These are phyloP conservation scores for Russula foetens DNA, from an alignment of 768 basidiomycete species.

Conservation along the genomic window DNA sequence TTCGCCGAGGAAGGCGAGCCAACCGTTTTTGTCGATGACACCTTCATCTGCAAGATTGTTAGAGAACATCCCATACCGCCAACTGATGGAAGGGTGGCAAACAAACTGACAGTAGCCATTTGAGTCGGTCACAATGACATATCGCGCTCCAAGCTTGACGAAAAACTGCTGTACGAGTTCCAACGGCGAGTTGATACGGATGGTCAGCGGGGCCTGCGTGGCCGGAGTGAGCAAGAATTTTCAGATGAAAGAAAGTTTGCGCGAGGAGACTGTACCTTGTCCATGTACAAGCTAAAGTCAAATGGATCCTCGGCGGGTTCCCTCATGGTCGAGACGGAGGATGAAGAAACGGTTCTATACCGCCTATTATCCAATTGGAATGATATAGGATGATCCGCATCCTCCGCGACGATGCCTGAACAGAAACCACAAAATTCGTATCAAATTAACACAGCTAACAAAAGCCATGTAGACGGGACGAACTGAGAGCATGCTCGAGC, in stretches of 20 bases:
- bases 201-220: slow-evolving; percentile 73
- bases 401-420: slow-evolving; percentile 66
- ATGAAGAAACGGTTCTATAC: slow-evolving; percentile 33
- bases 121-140: slow-evolving; percentile 75
- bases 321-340: slow-evolving; percentile 53
- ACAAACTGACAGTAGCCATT: slow-evolving; percentile 72
- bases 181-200: slow-evolving; percentile 78
- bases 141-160: slow-evolving; percentile 86
- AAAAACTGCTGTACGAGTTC: slow-evolving; percentile 93
- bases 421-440: not conserved
- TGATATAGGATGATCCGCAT: slow-evolving; percentile 54
- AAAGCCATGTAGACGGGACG: slow-evolving; percentile 21
- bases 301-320: slow-evolving; percentile 42
- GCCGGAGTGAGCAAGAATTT: not conserved
- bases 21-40: slow-evolving; percentile 88
- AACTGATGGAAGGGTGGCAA: not conserved
- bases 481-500: slow-evolving; percentile 87
- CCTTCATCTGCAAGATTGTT: slow-evolving; percentile 57
- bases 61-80: not conserved
- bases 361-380: slow-evolving; percentile 44
- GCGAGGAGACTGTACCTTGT: slow-evolving; percentile 46
- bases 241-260: not conserved
- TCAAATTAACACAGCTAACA: not conserved
- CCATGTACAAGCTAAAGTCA: slow-evolving; percentile 87
- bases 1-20: slow-evolving; percentile 79